These are phyloP conservation scores for Uronychia binucleata DNA, from an alignment of 73 alveolate species.

Conservation along the genomic window DNA sequence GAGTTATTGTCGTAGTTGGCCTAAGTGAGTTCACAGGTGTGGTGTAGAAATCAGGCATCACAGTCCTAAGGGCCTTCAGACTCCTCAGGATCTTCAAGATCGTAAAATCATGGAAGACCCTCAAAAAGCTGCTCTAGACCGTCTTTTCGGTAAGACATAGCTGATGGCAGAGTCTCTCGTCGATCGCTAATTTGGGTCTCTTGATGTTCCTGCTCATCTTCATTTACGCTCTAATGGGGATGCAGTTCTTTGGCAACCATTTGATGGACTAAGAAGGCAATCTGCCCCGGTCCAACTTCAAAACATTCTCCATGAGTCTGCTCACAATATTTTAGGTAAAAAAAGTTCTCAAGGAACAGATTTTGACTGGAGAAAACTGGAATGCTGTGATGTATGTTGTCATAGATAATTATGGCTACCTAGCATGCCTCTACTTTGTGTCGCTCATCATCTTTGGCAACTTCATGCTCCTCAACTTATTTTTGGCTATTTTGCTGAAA, in stretches of 20 bases:
- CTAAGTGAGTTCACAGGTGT: not conserved
- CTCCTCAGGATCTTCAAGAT: constrained; percentile 59
- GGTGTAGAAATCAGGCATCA: constrained; percentile 25
- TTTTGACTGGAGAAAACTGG: constrained; percentile 72
- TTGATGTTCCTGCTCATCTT: constrained; percentile 37
- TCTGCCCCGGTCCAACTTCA: constrained; percentile 30
- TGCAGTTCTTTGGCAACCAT: constrained; percentile 54
- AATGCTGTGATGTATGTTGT: constrained; percentile 38
- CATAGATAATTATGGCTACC: constrained; percentile 37
- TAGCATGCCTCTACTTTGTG: constrained; percentile 46
- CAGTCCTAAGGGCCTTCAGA: constrained; percentile 67
- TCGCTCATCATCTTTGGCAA: constrained; percentile 56
- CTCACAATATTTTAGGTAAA: constrained; percentile 44
- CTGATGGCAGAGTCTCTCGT: not conserved
- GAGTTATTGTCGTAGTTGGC: constrained; percentile 29
- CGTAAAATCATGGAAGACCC: constrained; percentile 53
- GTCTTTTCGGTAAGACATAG: not conserved
- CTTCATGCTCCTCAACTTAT: constrained; percentile 61
- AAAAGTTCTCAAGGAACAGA: not conserved
- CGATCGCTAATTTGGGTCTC: not conserved
- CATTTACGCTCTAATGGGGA: constrained; percentile 51
- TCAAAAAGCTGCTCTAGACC: not conserved
- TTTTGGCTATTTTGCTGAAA: constrained; percentile 65
- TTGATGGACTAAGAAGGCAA: constrained; percentile 40
- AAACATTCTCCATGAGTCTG: constrained; percentile 22